Base-by-base conservation (phyloP, 148 eudicot genomes). In the Persicaria maculosa region DNA sequence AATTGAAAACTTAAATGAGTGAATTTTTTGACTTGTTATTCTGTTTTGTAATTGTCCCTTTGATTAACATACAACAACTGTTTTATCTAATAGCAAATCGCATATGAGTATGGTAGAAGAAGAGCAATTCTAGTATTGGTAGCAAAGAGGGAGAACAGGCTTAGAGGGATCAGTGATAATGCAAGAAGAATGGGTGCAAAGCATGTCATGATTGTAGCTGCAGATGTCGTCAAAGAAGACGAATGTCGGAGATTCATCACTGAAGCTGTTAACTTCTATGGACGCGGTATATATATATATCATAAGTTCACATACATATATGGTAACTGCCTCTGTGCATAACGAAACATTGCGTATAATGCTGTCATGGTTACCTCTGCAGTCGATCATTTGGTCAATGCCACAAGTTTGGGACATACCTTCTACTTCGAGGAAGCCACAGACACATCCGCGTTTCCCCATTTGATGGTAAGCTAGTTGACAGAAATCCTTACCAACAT, bases 351-450 rank as follows among this genome's bases (percentile, higher is more conserved):
- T 5, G 5, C 6, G n/a, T 54, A 57, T 20, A 9, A 25, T 61
- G 43, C 9, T 36, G 45, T 31, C 69, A 72, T 70, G 16, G 47
- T 47, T 10, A 22, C 36, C 62, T 20, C n/a, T 84, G 81, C 87
- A 93, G 98, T 93, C 71, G 98, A 93, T 81, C 97, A 93, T 87
- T 84, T 93, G 36, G 98, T 93, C 53, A 93, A 93, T 76, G 90
- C 97, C 43, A 88, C 89, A 50, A 91, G 93, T 79, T 85, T 93
- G 84, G 97, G 95, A 14, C 98, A 93, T 77, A 87, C 86, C 14
- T 91, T 93, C 81, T 83, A 84, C 79, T 89, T 93, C 0, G 98
- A 93, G 83, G 98, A 93, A 86, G 98, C 87, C 31, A 70, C 84
- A 1, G 98, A 91, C 65, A 72, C 97, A 52, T 79, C 87, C 4